phyloP scores from a whole-genome alignment of 345 rosid species.

The Eucalyptus paniculata region DNA sequence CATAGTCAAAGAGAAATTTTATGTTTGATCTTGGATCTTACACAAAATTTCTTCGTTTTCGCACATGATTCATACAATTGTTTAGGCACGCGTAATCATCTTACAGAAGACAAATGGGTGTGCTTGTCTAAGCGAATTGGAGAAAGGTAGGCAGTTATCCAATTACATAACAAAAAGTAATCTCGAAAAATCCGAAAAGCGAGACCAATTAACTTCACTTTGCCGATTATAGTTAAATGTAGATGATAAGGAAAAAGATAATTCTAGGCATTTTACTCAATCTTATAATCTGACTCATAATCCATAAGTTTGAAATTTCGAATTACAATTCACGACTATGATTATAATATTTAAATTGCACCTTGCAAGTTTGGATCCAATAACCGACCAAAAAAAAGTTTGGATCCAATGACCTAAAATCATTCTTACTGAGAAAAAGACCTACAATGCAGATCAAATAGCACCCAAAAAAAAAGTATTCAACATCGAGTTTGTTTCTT shows the following conservation, averaged over 20 bases:
- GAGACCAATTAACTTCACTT: background rate
- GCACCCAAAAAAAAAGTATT: no score
- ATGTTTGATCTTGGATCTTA: background rate
- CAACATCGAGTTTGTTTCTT: no score
- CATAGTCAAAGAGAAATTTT: background rate
- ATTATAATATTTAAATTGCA: background rate
- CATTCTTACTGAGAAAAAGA: background rate
- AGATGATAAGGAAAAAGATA: background rate
- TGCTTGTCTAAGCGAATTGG: background rate
- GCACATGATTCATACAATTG: background rate
- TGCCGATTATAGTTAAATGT: background rate
- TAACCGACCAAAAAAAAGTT: background rate
- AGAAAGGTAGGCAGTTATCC: background rate
- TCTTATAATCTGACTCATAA: background rate
- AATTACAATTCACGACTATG: background rate
- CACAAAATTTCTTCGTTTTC: background rate
- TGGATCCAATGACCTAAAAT: background rate
- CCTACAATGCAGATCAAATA: background rate
- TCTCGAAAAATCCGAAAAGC: background rate
- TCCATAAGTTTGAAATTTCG: background rate
- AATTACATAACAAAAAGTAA: background rate
- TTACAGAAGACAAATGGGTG: background rate
- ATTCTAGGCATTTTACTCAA: background rate
- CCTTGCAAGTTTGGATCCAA: background rate
- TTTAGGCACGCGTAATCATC: background rate